Evolutionary conservation across 2,329 filamentous ascomycete genomes (phyloP), one percentile per base, ranked within the genome.

Genomic region (Colletotrichum sp.): DNA sequence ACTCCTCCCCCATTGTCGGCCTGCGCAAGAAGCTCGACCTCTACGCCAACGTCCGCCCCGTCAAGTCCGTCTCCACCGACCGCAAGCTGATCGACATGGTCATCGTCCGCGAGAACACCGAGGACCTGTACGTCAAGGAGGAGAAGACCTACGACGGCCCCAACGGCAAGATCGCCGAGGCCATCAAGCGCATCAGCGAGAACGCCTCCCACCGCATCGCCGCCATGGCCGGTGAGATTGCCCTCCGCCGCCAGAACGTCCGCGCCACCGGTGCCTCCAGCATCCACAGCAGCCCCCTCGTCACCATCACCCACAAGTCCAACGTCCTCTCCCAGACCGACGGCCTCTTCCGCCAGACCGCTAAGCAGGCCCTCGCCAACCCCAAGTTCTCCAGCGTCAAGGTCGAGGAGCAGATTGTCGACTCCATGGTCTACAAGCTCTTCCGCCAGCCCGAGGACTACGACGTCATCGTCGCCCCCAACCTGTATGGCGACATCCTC

Each of bases 361-460:
- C 95, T 18, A 93, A 95, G 79, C 89, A 90, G 34, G 95, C 95
- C 6, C 92, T 99, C 10, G 90, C 92, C 32, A 89, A 90, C 68
- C 80, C 90, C 15, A 90, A 88, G 79, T 98, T 95, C 88, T 86
- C 80, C 76, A 86, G 85, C 67, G 88, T 98, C 70, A 87, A 87
- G 57, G 90, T 98, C 71, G 97, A 99, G 87, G 97, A 99, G 90
- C 97, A 99, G 89, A 99, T 99, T 80, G 96, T 99, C 78, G 97
- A 99, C 87, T 96, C 94, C 77, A 99, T 99, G 97, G 96, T 99
- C 75, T 99, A 99, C 92, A 99, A 99, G 90, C 94, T 99, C 73
- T 99, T 99, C 93, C 95, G 96, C 78, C 95, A 99, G 87, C 97
- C 97, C 59, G 91, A 94, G 82, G 94, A 94, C 83, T 99, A 99